Evolutionary conservation across 768 basidiomycete species (phyloP).

Genomic region (Phylloporus arenicola): DNA sequence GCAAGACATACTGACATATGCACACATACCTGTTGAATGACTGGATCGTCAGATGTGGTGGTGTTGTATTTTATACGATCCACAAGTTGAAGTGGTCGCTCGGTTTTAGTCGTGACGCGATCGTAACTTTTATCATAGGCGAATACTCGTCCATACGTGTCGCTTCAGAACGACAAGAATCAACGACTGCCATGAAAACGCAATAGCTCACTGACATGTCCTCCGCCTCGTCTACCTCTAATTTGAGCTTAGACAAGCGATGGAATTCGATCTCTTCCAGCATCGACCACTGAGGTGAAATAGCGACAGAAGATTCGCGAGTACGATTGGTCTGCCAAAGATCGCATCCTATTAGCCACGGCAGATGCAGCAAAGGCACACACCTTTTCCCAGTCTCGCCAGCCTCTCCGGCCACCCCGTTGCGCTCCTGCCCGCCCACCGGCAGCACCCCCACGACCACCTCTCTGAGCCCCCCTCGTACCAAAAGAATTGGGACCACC

Average conservation of each 20-base stretch:
- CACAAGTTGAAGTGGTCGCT: conserved; percentile 83
- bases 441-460: conserved; percentile 39
- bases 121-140: conserved; percentile 94
- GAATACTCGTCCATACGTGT: conserved; percentile 83
- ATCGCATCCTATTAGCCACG: conserved; percentile 4
- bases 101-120: conserved; percentile 89
- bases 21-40: conserved; percentile 76
- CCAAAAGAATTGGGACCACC: conserved; percentile 34
- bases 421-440: conserved; percentile 41
- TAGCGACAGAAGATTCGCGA: conserved; percentile 90
- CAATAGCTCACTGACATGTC: conserved; percentile 59
- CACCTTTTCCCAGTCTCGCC: conserved; percentile 96
- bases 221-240: conserved; percentile 92
- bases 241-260: conserved; percentile 81
- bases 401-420: conserved; percentile 54
- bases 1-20: neutral
- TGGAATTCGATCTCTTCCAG: conserved; percentile 97
- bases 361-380: conserved; percentile 5
- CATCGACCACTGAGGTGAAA: conserved; percentile 90
- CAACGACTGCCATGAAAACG: neutral
- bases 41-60: conserved; percentile 95
- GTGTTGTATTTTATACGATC: conserved; percentile 97
- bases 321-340: conserved; percentile 62
- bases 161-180: conserved; percentile 39
- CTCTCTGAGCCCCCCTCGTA: conserved; percentile 41